Conservation (phyloP, 2,329 filamentous ascomycete species). For the Fusarium nanum region DNA sequence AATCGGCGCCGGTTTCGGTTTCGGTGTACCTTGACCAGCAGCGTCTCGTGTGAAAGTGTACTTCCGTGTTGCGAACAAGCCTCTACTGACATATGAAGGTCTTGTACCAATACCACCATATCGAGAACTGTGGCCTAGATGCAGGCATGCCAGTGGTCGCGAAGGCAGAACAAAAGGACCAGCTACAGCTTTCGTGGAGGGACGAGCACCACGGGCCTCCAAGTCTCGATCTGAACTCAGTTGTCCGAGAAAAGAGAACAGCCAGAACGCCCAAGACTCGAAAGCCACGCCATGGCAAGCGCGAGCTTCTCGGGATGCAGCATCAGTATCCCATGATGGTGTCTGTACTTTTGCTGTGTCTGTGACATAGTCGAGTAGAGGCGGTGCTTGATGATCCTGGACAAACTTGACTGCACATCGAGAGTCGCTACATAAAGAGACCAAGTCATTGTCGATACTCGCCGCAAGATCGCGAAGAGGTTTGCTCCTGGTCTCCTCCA, state of each 20-base stretch:
- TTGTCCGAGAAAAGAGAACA: slow-evolving; percentile 56
- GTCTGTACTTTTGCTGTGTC: slow-evolving; percentile 49
- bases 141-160: slow-evolving; percentile 53
- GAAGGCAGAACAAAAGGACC: slow-evolving; percentile 55
- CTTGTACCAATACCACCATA: slow-evolving; percentile 50
- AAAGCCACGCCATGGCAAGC: slow-evolving; percentile 53
- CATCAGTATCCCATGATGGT: slow-evolving; percentile 48
- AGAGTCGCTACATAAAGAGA: slow-evolving; percentile 51
- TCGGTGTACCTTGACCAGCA: slow-evolving; percentile 6
- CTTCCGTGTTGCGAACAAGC: slow-evolving; percentile 50
- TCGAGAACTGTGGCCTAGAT: slow-evolving; percentile 52
- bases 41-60: slow-evolving; percentile 51
- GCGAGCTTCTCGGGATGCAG: slow-evolving; percentile 44
- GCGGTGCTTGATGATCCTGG: slow-evolving; percentile 46
- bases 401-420: slow-evolving; percentile 51
- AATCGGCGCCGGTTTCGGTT: slow-evolving; percentile 10
- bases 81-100: slow-evolving; percentile 53
- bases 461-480: slow-evolving; percentile 46
- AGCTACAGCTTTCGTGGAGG: slow-evolving; percentile 48
- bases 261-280: slow-evolving; percentile 57
- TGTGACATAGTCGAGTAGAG: slow-evolving; percentile 51
- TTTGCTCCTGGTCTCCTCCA: slow-evolving; percentile 42
- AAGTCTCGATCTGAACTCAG: slow-evolving; percentile 53
- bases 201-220: slow-evolving; percentile 25
- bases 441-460: slow-evolving; percentile 52